Evolutionary conservation across 257 asterid species (phyloP).

Genomic region (Nicotiana otophora): DNA sequence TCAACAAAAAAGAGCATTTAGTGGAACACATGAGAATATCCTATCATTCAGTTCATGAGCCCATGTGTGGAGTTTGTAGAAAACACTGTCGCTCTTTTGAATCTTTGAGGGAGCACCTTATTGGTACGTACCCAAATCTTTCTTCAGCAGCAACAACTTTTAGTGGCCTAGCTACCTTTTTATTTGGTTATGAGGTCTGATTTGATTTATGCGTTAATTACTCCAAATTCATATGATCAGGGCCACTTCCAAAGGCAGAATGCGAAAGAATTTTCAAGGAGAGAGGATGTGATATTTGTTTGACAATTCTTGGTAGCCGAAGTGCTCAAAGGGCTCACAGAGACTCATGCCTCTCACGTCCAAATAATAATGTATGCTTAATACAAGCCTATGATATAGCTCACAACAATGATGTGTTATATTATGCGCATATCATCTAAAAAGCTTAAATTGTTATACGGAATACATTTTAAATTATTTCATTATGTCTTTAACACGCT

Average conservation of each 20-base stretch:
- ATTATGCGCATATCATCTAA: too few species aligned
- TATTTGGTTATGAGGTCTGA: background rate
- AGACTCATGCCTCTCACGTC: slow-evolving; percentile 62
- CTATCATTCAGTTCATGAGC: slow-evolving; percentile 80
- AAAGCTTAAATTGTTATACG: background rate
- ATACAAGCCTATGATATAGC: background rate
- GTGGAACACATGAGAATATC: slow-evolving; percentile 89
- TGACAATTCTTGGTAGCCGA: slow-evolving; percentile 45
- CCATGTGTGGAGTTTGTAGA: slow-evolving; percentile 65
- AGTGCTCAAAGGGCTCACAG: slow-evolving; percentile 47
- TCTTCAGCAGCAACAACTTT: background rate
- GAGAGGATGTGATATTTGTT: slow-evolving; percentile 70
- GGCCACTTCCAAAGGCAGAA: slow-evolving; percentile 90
- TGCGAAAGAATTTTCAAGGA: slow-evolving; percentile 90
- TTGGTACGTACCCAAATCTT: slow-evolving; percentile 37
- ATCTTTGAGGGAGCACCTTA: slow-evolving; percentile 88
- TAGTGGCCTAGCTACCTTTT: background rate
- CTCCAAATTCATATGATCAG: slow-evolving; percentile 21
- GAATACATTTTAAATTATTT: background rate
- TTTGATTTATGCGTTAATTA: background rate
- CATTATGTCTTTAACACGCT: background rate
- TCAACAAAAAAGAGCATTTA: slow-evolving; percentile 81
- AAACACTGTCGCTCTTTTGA: slow-evolving; percentile 91
- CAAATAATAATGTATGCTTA: slow-evolving; percentile 28
- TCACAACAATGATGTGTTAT: background rate